These are phyloP conservation scores for Coniferiporia weirii DNA, from an alignment of 1,284 basidiomycete genomes.

Conservation along the genomic window DNA sequence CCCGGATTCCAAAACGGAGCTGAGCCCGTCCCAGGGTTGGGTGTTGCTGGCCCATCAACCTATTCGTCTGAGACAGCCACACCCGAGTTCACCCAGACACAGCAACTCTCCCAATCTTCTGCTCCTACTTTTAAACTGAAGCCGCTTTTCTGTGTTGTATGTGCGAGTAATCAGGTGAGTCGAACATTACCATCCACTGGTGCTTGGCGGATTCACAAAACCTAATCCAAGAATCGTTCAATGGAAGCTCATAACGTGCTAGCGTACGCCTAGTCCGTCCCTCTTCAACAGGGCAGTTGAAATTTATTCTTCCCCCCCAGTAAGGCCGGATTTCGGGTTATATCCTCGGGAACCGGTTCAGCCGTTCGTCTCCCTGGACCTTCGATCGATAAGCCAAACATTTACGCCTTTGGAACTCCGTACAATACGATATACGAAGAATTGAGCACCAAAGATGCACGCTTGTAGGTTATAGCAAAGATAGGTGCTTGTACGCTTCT, in stretches of 20 bases:
- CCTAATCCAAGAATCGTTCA: conserved; percentile 77
- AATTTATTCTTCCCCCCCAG: conserved; percentile 32
- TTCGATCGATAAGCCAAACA: conserved; percentile 96
- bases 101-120: conserved; percentile 7
- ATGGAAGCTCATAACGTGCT: conserved; percentile 98
- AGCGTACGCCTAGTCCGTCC: conserved; percentile 45
- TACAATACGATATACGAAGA: conserved; percentile 97
- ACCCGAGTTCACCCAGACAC: conserved; percentile 18
- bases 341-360: conserved; percentile 94
- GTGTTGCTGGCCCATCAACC: conserved; percentile 22
- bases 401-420: conserved; percentile 97
- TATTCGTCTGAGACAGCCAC: conserved; percentile 34
- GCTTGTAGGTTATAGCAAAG: conserved; percentile 54
- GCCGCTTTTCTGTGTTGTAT: conserved; percentile 94
- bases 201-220: conserved; percentile 19
- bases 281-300: background rate
- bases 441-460: conserved; percentile 79
- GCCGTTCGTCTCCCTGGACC: conserved; percentile 95
- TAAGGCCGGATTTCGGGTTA: conserved; percentile 86
- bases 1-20: background rate
- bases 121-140: conserved; percentile 45
- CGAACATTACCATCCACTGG: conserved; percentile 15
- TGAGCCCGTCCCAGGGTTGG: background rate
- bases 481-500: conserved; percentile 17
- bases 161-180: conserved; percentile 91